Conservation (phyloP, 768 basidiomycete species). For the Leccinum arenicola region DNA sequence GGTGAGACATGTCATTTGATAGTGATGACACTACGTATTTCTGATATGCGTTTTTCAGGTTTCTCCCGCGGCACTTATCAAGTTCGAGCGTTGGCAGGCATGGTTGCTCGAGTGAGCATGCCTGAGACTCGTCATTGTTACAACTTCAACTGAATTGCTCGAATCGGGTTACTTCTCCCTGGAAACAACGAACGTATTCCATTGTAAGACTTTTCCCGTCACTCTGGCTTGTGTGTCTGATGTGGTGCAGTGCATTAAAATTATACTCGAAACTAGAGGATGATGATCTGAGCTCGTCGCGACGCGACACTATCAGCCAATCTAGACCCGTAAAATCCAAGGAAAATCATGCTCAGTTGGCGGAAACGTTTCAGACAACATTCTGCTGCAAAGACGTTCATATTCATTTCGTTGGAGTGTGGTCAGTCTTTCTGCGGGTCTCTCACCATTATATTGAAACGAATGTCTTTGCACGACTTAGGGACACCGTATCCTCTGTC, state of each 20-base stretch:
- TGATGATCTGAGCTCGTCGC: conserved; percentile 2
- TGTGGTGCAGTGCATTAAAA: conserved; percentile 34
- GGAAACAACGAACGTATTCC: conserved; percentile 41
- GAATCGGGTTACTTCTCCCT: conserved; percentile 35
- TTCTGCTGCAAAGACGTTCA: conserved; percentile 35
- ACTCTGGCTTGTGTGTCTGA: neutral
- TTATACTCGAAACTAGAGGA: conserved; percentile 28
- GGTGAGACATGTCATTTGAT: conserved; percentile 21
- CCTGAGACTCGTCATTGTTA: too few relatives aligned
- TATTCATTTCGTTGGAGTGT: conserved; percentile 45
- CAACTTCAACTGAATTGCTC: neutral
- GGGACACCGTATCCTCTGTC: conserved; percentile 49
- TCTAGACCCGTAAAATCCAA: conserved; percentile 7
- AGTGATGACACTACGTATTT: neutral
- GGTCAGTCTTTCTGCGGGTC: conserved; percentile 27
- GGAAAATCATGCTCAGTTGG: conserved; percentile 21
- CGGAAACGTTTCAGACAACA: conserved; percentile 33
- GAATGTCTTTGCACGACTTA: conserved; percentile 10
- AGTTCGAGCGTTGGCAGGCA: conserved; percentile 40
- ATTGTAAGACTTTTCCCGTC: conserved; percentile 26
- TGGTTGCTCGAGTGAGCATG: conserved; percentile 38
- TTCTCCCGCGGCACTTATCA: conserved; percentile 51
- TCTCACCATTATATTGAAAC: neutral
- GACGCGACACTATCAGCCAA: conserved; percentile 12
- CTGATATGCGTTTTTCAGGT: conserved; percentile 27